Evolutionary conservation across 208 protist genomes (phyloP).

Genomic region (Crithidia acanthocephali): DNA sequence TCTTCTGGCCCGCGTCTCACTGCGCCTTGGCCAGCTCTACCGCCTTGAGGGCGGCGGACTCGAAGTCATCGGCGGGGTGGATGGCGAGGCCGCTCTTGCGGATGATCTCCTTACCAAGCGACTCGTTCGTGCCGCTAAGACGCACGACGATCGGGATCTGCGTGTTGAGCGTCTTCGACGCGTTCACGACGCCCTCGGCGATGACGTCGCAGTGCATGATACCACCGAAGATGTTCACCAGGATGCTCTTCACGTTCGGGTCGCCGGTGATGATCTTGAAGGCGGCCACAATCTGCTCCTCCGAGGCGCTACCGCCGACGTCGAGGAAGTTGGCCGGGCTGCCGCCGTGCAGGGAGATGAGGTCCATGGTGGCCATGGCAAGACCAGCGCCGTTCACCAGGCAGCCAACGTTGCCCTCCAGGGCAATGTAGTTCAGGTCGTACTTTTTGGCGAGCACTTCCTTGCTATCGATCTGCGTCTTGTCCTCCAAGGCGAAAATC

Average conservation of each 20-base stretch:
- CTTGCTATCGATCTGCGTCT: constrained; percentile 93
- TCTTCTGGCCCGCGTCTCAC: not conserved
- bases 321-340: constrained; percentile 99
- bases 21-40: constrained; percentile 55
- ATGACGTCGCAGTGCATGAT: constrained; percentile 99
- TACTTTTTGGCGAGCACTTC: constrained; percentile 97
- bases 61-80: constrained; percentile 85
- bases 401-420: constrained; percentile 99
- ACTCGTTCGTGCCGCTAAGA: constrained; percentile 96
- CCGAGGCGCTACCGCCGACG: constrained; percentile 95
- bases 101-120: constrained; percentile 95
- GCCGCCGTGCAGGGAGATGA: constrained; percentile 98
- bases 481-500: constrained; percentile 96
- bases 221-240: constrained; percentile 99
- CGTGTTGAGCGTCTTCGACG: constrained; percentile 84
- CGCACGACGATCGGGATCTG: constrained; percentile 96
- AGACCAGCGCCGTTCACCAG: constrained; percentile 99
- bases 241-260: constrained; percentile 94
- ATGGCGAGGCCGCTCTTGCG: constrained; percentile 82
- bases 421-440: constrained; percentile 99
- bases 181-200: constrained; percentile 96
- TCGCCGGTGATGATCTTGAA: constrained; percentile 98
- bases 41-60: constrained; percentile 80
- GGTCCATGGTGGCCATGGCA: constrained; percentile 99
- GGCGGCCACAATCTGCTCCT: constrained; percentile 95